phyloP scores from a whole-genome alignment of 108 stramenopile species.

The Pseudonitzschia pungens region DNA sequence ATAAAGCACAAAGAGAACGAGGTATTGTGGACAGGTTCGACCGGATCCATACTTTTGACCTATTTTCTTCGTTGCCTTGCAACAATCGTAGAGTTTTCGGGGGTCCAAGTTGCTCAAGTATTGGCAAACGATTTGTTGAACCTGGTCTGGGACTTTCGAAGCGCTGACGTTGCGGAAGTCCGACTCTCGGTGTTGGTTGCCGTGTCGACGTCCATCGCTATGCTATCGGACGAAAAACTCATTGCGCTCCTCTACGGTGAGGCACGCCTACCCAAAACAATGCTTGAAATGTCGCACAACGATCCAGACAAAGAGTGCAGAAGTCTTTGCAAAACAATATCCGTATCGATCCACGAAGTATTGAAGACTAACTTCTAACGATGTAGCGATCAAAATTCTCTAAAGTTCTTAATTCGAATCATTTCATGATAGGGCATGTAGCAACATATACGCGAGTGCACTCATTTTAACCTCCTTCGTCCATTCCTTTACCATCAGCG shows the following conservation, averaged over 20 bases:
- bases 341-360: slow-evolving; percentile 19
- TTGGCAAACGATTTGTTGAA: slow-evolving; percentile 72
- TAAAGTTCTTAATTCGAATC: background rate
- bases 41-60: slow-evolving; percentile 63
- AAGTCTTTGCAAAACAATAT: slow-evolving; percentile 26
- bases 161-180: slow-evolving; percentile 69
- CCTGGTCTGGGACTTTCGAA: slow-evolving; percentile 63
- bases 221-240: slow-evolving; percentile 47
- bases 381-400: background rate
- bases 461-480: slow-evolving; percentile 15
- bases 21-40: slow-evolving; percentile 61
- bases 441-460: background rate
- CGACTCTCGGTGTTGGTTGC: slow-evolving; percentile 55
- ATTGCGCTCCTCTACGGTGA: slow-evolving; percentile 25
- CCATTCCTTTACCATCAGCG: background rate
- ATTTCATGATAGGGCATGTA: background rate
- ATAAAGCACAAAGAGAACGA: slow-evolving; percentile 53
- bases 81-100: slow-evolving; percentile 57
- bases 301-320: slow-evolving; percentile 43
- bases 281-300: slow-evolving; percentile 18
- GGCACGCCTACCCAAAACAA: background rate
- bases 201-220: slow-evolving; percentile 44
- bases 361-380: background rate
- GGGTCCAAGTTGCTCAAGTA: slow-evolving; percentile 42
- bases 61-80: slow-evolving; percentile 57